Evolutionary conservation across 768 basidiomycete species (phyloP), one percentile per base, ranked within the genome.

Genomic region (Trametes gibbosa): DNA sequence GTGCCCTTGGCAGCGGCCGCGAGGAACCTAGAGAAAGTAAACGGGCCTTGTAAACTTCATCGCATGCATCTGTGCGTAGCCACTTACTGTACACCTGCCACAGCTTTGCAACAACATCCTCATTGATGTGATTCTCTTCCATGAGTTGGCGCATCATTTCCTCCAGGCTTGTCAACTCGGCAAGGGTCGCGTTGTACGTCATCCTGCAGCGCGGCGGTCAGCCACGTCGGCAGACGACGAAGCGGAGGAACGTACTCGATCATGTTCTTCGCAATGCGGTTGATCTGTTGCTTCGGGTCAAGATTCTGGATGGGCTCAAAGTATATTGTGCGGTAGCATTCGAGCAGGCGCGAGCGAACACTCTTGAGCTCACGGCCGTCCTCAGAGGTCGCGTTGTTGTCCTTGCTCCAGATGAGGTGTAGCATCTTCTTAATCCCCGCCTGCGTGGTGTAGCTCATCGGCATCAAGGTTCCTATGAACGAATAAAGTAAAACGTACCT

Each of bases 141-240:
- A 96, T 95, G 89, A 99, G 90, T 29, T 90, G 92, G 42, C 92
- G 83, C 86, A 99, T 87, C 81, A 98, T 89, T 73, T 98, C 95
- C 69, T 99, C 97, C 52, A 98, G 75, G 65, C 93, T 95, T 1
- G 95, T 99, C 41, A 99, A 76, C 70, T 98, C 95, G 1, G 97
- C 97, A 25, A 99, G 79, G 0, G 94, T 95, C 1, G 96, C 91
- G 16, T 89, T 85, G 68, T 93, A 95, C 0, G 97, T 98, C 41
- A 89, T 79, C 70, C 96, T 98, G 59, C 8, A 10, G 8, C 1
- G 9, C n/a, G 14, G 21, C 24, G 19, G 35, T 46, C 9, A 51
- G 49, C 35, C 6, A 35, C 1, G 14, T 19, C 40, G 10, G 9
- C 8, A 34, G 48, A 48, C n/a, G n/a, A 43, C 34, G 45, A 29